These are phyloP conservation scores for Aspergillus ochraceus DNA, from an alignment of 2,329 filamentous ascomycete genomes.

Conservation along the genomic window DNA sequence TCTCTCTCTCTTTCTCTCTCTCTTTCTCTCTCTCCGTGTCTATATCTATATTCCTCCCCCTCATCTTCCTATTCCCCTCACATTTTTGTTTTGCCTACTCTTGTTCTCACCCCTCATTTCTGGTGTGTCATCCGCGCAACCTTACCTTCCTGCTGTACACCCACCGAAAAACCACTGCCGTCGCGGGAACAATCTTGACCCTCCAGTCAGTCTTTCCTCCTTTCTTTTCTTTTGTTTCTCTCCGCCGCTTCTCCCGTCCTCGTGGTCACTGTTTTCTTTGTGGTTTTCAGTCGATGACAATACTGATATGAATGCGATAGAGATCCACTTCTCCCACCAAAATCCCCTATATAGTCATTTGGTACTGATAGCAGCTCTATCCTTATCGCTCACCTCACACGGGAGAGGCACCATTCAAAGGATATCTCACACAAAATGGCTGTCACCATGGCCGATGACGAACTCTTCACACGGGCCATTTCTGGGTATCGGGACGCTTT, in stretches of 20 bases:
- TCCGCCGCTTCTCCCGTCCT: neutral
- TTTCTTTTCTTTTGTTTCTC: conserved; percentile 8
- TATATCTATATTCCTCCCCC: conserved; percentile 6
- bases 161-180: conserved; percentile 2
- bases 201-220: conserved; percentile 5
- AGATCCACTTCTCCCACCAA: conserved; percentile 5
- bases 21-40: neutral
- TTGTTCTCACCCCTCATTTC: conserved; percentile 5
- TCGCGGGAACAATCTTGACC: neutral
- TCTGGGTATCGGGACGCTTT: conserved; percentile 44
- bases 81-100: neutral
- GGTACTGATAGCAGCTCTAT: conserved; percentile 34
- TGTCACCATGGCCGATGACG: conserved; percentile 38
- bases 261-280: conserved; percentile 2
- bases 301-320: conserved; percentile 11
- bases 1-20: too few species aligned
- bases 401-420: conserved; percentile 17
- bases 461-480: conserved; percentile 42
- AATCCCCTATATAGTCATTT: conserved; percentile 10
- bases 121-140: conserved; percentile 16
- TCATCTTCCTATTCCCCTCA: neutral
- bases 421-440: conserved; percentile 31
- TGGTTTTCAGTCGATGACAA: neutral
- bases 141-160: conserved; percentile 15
- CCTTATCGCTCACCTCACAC: conserved; percentile 6